Conservation (phyloP, 148 eudicot genomes). For the Nepenthes mirabilis region DNA sequence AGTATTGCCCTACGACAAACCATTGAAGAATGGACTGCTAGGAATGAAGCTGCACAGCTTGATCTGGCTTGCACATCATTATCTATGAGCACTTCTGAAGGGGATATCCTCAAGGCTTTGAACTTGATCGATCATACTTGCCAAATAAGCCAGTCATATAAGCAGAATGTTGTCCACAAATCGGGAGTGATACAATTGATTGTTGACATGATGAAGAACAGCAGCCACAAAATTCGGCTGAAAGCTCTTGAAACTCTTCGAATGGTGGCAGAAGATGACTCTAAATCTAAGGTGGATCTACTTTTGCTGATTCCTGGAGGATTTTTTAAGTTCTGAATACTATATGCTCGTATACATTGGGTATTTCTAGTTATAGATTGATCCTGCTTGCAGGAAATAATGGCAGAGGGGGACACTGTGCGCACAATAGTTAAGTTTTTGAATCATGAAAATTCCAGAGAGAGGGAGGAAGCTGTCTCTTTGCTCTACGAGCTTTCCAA, state of each 20-base stretch:
- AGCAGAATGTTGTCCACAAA: constrained; percentile 36
- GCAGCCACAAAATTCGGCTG: constrained; percentile 53
- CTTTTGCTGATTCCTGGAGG: neutral
- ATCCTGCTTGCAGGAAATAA: constrained; percentile 45
- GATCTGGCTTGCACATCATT: constrained; percentile 60
- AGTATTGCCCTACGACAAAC: constrained; percentile 65
- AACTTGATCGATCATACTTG: constrained; percentile 48
- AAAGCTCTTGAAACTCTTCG: constrained; percentile 70
- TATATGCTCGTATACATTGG: neutral
- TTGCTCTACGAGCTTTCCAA: constrained; percentile 84
- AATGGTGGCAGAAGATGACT: constrained; percentile 52
- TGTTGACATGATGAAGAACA: constrained; percentile 48
- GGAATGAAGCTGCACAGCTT: constrained; percentile 82
- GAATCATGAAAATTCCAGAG: constrained; percentile 53
- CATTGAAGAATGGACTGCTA: constrained; percentile 84
- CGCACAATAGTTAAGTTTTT: constrained; percentile 65
- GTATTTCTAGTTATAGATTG: neutral
- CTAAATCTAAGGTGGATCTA: constrained; percentile 59
- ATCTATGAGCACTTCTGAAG: constrained; percentile 34
- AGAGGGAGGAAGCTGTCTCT: constrained; percentile 69
- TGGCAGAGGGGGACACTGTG: constrained; percentile 74
- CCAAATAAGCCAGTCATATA: constrained; percentile 36
- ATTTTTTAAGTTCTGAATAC: neutral
- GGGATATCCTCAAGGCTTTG: constrained; percentile 48
- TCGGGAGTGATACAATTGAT: constrained; percentile 54